A percentile compares a stretch with the other conserved stretches of the same genome.
phyloP scores from a whole-genome alignment of 352 stramenopile genomes.

The Phytophthora ohioensis region DNA sequence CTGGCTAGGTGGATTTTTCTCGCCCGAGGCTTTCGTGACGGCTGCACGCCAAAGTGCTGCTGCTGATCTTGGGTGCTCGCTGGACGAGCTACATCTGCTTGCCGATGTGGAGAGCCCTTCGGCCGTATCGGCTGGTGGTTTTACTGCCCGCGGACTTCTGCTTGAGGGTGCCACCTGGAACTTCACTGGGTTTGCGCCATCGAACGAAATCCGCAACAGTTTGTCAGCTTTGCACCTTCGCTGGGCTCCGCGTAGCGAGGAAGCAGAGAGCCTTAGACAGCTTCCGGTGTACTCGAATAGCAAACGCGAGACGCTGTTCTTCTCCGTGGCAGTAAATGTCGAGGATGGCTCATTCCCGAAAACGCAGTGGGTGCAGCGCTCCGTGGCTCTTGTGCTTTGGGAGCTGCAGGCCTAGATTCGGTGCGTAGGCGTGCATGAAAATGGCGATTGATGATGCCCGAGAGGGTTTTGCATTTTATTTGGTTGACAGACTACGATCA shows the following conservation, averaged over 20 bases:
- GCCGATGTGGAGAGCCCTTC: slow-evolving; percentile 64
- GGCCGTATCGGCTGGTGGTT: slow-evolving; percentile 40
- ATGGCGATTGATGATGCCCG: neutral
- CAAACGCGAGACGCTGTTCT: slow-evolving; percentile 80
- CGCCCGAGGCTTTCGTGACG: slow-evolving; percentile 93
- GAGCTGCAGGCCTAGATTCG: slow-evolving; percentile 56
- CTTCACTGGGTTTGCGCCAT: slow-evolving; percentile 69
- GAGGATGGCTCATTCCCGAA: slow-evolving; percentile 59
- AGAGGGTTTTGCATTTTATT: slow-evolving; percentile 19
- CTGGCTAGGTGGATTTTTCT: slow-evolving; percentile 94
- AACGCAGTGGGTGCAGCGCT: slow-evolving; percentile 84
- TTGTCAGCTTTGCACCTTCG: slow-evolving; percentile 75
- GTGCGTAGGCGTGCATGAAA: neutral
- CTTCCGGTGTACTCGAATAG: slow-evolving; percentile 90
- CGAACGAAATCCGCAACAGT: slow-evolving; percentile 78
- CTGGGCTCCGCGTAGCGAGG: slow-evolving; percentile 55
- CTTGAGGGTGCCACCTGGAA: slow-evolving; percentile 89
- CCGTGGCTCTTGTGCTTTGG: slow-evolving; percentile 85
- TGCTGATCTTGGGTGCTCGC: slow-evolving; percentile 75
- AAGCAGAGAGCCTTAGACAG: slow-evolving; percentile 44
- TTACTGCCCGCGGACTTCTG: slow-evolving; percentile 77
- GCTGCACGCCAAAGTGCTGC: slow-evolving; percentile 92
- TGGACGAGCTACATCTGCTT: slow-evolving; percentile 90
- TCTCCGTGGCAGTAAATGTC: slow-evolving; percentile 79
- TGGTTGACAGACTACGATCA: slow-evolving; percentile 9